phyloP scores from a whole-genome alignment of 164 flowering plant species.

The Euptelea pleiosperma region DNA sequence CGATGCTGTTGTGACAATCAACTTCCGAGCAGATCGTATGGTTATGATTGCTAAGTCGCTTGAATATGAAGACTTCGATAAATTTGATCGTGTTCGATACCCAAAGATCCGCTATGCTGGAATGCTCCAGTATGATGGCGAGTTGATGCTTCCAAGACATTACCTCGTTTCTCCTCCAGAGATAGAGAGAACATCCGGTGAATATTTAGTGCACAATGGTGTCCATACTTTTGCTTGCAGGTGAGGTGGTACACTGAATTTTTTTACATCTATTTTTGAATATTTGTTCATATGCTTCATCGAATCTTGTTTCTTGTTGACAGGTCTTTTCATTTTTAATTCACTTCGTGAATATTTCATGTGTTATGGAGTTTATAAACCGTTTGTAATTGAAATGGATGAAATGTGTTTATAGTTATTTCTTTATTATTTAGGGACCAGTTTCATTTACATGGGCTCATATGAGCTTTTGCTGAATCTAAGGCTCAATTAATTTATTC shows the following conservation, averaged over 20 bases:
- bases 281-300: not conserved
- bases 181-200: slow-evolving; percentile 97
- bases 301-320: too few species aligned
- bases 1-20: slow-evolving; percentile 95
- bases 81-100: slow-evolving; percentile 81
- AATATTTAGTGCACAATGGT: slow-evolving; percentile 85
- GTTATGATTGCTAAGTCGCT: slow-evolving; percentile 92
- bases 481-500: too few species aligned
- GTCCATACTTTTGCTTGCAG: slow-evolving; percentile 97
- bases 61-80: slow-evolving; percentile 80
- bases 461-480: too few species aligned
- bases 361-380: not conserved
- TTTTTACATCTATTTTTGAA: not conserved
- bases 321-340: not conserved
- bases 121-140: slow-evolving; percentile 98
- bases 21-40: slow-evolving; percentile 98
- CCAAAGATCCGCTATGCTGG: slow-evolving; percentile 97
- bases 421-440: too few species aligned
- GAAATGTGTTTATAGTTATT: too few species aligned
- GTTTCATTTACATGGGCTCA: too few species aligned
- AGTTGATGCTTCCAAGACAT: slow-evolving; percentile 74
- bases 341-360: not conserved
- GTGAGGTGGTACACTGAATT: slow-evolving; percentile 26
- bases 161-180: slow-evolving; percentile 96
- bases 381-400: too few species aligned